Percentiles rank a stretch among this genome's conserved stretches.
These are phyloP conservation scores for Fusarium lyarnte DNA, from an alignment of 2,329 filamentous ascomycete genomes.

Conservation along the genomic window DNA sequence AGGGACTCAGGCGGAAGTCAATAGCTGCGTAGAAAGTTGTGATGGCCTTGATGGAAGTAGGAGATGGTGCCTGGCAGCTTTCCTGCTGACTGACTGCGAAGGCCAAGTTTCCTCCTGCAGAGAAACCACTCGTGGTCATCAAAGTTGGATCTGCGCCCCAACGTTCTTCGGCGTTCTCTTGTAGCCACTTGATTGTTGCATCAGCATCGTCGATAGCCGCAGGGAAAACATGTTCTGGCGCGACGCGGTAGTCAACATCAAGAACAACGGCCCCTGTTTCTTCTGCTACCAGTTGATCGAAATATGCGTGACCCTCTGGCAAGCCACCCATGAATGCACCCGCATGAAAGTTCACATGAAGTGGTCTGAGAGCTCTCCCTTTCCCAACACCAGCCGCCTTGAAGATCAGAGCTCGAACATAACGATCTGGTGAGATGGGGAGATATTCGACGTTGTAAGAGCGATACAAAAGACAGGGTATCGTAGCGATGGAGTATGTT, in stretches of 20 bases:
- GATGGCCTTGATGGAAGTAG: conserved; percentile 49
- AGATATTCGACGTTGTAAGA: conserved; percentile 49
- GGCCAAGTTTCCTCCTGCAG: conserved; percentile 56
- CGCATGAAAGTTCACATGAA: conserved; percentile 57
- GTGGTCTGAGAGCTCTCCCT: conserved; percentile 46
- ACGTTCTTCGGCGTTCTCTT: conserved; percentile 48
- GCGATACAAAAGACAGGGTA: conserved; percentile 50
- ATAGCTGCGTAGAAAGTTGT: conserved; percentile 54
- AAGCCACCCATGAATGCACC: conserved; percentile 57
- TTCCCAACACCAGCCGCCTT: conserved; percentile 29
- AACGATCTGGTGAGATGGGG: conserved; percentile 39
- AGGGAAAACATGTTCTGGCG: conserved; percentile 62
- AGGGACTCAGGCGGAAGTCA: conserved; percentile 52
- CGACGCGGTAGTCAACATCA: conserved; percentile 61
- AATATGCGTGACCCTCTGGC: conserved; percentile 50
- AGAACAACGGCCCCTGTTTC: conserved; percentile 57
- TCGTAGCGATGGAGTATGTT: conserved; percentile 49
- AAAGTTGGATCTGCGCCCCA: conserved; percentile 51
- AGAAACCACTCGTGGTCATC: conserved; percentile 56
- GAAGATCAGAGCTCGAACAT: conserved; percentile 50
- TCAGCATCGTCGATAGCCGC: conserved; percentile 58
- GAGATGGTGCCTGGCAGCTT: conserved; percentile 32
- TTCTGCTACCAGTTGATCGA: conserved; percentile 48
- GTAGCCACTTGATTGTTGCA: conserved; percentile 53
- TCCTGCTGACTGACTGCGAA: conserved; percentile 46